Conservation (phyloP, 176 grass and related monocot genomes). For the Triticum turgidum region DNA sequence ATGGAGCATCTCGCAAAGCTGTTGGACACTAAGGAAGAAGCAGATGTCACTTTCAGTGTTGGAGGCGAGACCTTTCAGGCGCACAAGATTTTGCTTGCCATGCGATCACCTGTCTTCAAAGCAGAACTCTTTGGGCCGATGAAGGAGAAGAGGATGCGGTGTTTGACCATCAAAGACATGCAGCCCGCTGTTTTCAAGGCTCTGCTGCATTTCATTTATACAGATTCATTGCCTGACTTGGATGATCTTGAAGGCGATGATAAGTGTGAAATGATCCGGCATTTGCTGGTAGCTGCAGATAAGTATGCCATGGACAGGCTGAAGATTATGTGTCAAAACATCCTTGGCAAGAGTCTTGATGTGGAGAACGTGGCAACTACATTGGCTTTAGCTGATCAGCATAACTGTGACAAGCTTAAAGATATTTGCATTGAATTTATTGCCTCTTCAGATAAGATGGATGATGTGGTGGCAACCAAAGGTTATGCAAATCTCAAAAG, state of each 20-base stretch:
- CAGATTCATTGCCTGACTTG: background rate
- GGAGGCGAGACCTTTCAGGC: background rate
- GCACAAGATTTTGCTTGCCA: background rate
- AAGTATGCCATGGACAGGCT: background rate
- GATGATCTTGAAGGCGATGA: background rate
- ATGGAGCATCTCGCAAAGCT: background rate
- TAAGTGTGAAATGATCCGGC: background rate
- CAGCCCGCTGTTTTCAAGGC: background rate
- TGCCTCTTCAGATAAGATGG: background rate
- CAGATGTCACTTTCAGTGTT: background rate
- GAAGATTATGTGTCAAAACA: background rate
- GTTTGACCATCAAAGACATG: background rate
- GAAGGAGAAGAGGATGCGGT: background rate
- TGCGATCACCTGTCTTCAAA: background rate
- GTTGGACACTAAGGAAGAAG: background rate
- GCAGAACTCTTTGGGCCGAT: background rate
- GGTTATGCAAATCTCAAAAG: background rate
- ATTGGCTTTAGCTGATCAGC: background rate
- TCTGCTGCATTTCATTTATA: background rate
- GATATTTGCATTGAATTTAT: background rate
- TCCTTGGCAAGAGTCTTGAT: background rate
- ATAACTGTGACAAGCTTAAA: background rate
- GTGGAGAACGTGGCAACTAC: background rate
- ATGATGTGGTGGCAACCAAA: background rate
- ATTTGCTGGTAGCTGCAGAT: background rate